These are phyloP conservation scores for Aureobasidium melanogenum DNA, from an alignment of 2,329 filamentous ascomycete species.

Conservation along the genomic window DNA sequence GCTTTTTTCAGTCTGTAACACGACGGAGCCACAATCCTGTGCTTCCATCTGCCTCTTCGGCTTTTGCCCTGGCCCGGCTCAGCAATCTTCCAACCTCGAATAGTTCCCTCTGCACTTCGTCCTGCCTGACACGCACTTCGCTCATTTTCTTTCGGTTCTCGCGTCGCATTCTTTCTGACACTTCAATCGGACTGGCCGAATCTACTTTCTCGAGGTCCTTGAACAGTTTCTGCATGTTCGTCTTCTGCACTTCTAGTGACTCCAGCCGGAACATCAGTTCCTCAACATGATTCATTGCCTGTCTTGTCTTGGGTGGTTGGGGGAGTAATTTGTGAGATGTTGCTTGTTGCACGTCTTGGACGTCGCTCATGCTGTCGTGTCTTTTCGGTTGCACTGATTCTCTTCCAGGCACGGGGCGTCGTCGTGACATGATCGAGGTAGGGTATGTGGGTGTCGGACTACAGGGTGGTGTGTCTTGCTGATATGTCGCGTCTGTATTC, in stretches of 20 bases:
- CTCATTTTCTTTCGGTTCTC: constrained; percentile 57
- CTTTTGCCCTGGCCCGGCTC: constrained; percentile 66
- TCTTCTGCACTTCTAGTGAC: constrained; percentile 55
- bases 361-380: constrained; percentile 17
- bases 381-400: constrained; percentile 12
- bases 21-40: constrained; percentile 70
- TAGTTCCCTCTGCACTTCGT: constrained; percentile 66
- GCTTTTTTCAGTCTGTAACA: constrained; percentile 46
- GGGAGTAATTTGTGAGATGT: constrained; percentile 21
- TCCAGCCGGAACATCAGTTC: constrained; percentile 58
- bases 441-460: constrained; percentile 31
- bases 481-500: constrained; percentile 30
- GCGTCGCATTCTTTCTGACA: constrained; percentile 49
- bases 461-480: constrained; percentile 32
- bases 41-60: constrained; percentile 49
- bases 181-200: constrained; percentile 56
- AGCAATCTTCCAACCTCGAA: constrained; percentile 70
- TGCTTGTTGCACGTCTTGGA: constrained; percentile 15
- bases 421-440: constrained; percentile 10
- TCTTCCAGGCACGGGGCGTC: constrained; percentile 15
- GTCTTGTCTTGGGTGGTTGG: constrained; percentile 2
- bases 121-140: constrained; percentile 55
- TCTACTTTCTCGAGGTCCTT: constrained; percentile 69
- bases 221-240: constrained; percentile 65
- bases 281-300: constrained; percentile 44